These are phyloP conservation scores for Coemansia sp. DNA, from an alignment of 192 early-diverging fungal genomes.

Conservation along the genomic window DNA sequence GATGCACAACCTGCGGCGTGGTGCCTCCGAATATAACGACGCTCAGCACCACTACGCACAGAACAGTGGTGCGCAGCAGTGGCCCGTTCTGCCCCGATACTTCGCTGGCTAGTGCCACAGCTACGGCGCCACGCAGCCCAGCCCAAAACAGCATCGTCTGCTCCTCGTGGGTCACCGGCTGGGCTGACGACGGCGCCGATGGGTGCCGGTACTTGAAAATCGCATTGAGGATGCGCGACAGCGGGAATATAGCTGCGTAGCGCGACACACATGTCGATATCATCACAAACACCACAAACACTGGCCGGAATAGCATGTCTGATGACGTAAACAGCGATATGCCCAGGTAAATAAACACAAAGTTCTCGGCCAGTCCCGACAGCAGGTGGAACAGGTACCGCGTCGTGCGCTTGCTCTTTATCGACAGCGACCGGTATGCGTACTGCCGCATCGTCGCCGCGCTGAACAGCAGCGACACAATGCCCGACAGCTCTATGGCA, in stretches of 20 bases:
- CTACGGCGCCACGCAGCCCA: slow-evolving; percentile 92
- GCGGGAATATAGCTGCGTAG: slow-evolving; percentile 82
- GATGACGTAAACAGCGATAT: slow-evolving; percentile 85
- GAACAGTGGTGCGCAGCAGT: slow-evolving; percentile 82
- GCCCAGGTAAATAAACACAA: slow-evolving; percentile 96
- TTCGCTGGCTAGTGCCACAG: slow-evolving; percentile 89
- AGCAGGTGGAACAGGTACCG: slow-evolving; percentile 92
- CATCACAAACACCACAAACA: slow-evolving; percentile 74
- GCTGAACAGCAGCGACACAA: slow-evolving; percentile 91
- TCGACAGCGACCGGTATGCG: slow-evolving; percentile 86
- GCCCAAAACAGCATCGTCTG: slow-evolving; percentile 97
- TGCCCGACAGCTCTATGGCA: slow-evolving; percentile 83
- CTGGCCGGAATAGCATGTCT: slow-evolving; percentile 68
- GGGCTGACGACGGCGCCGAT: slow-evolving; percentile 52
- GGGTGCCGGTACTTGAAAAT: slow-evolving; percentile 60
- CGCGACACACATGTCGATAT: slow-evolving; percentile 84
- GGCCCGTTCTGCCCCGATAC: slow-evolving; percentile 66
- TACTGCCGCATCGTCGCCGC: slow-evolving; percentile 93
- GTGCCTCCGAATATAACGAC: slow-evolving; percentile 92
- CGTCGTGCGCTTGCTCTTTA: slow-evolving; percentile 74
- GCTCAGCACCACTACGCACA: slow-evolving; percentile 89
- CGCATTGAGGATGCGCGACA: slow-evolving; percentile 79
- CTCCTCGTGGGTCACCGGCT: slow-evolving; percentile 53
- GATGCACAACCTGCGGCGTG: slow-evolving; percentile 74
- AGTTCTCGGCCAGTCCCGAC: slow-evolving; percentile 90